Conservation (phyloP, 2,329 filamentous ascomycete species). For the Colletotrichum scovillei region DNA sequence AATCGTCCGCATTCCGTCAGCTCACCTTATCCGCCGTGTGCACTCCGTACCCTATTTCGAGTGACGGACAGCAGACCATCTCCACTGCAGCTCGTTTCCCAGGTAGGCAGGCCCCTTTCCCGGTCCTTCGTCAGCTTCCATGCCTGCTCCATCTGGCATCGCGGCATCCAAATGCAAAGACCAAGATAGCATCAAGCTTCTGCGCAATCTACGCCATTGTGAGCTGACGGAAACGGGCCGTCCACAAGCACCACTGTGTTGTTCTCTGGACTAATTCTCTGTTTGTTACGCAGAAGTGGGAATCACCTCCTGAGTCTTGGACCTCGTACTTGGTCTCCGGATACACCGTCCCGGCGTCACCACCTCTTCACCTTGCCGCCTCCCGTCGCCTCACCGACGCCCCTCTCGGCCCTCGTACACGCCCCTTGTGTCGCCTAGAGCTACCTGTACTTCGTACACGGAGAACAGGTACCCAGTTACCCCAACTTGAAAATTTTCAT, state of each 20-base stretch:
- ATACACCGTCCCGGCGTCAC: constrained; percentile 16
- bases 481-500: constrained; percentile 9
- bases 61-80: not conserved
- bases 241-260: not conserved
- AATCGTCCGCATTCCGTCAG: constrained; percentile 4
- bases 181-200: not conserved
- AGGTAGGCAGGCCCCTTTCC: constrained; percentile 16
- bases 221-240: constrained; percentile 29
- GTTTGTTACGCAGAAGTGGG: constrained; percentile 8
- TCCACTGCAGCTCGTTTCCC: constrained; percentile 23
- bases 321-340: constrained; percentile 2
- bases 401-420: constrained; percentile 6
- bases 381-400: constrained; percentile 28
- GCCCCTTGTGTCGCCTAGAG: not conserved
- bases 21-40: not conserved
- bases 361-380: constrained; percentile 4
- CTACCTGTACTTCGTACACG: not conserved
- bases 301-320: not conserved
- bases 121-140: constrained; percentile 5
- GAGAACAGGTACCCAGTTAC: not conserved
- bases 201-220: constrained; percentile 9
- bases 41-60: not conserved
- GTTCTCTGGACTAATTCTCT: not conserved
- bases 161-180: not conserved
- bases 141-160: not conserved